A percentile compares a stretch with the other conserved stretches of the same genome.
These are phyloP conservation scores for Blastobotrys attinorum DNA, from an alignment of 805 yeast species.

Conservation along the genomic window DNA sequence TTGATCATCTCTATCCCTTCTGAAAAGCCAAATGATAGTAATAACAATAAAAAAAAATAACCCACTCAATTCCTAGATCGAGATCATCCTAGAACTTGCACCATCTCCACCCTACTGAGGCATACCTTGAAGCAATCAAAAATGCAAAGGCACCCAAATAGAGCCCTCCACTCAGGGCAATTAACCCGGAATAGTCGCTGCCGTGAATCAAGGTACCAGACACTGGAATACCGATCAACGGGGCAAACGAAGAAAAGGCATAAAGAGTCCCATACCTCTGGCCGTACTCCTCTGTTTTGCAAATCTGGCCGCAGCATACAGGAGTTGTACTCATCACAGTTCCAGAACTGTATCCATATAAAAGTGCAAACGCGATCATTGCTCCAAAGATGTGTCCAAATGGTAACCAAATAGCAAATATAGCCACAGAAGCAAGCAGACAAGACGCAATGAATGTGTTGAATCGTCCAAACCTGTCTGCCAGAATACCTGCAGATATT, in stretches of 20 bases:
- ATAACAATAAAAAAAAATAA: no score
- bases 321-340: constrained; percentile 52
- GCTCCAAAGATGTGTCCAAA: constrained; percentile 32
- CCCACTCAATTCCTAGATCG: no score
- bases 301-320: constrained; percentile 51
- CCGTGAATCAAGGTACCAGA: constrained; percentile 38
- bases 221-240: constrained; percentile 41
- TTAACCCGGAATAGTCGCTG: constrained; percentile 8
- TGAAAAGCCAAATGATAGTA: neutral
- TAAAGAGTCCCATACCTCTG: constrained; percentile 51
- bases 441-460: constrained; percentile 40
- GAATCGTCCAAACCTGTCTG: constrained; percentile 44
- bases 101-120: constrained; percentile 5
- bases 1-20: no score
- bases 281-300: constrained; percentile 47
- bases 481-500: constrained; percentile 37
- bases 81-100: constrained; percentile 6
- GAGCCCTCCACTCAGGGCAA: constrained; percentile 7
- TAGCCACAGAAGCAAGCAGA: constrained; percentile 24
- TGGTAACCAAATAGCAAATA: constrained; percentile 38
- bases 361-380: constrained; percentile 38
- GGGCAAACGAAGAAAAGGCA: constrained; percentile 46
- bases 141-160: constrained; percentile 4
- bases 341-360: constrained; percentile 51
- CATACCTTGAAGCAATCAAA: constrained; percentile 3